Evolutionary conservation across 306 rosid genomes (phyloP), one percentile per base, ranked within the genome.

Genomic region (Cyamopsis tetragonoloba): DNA sequence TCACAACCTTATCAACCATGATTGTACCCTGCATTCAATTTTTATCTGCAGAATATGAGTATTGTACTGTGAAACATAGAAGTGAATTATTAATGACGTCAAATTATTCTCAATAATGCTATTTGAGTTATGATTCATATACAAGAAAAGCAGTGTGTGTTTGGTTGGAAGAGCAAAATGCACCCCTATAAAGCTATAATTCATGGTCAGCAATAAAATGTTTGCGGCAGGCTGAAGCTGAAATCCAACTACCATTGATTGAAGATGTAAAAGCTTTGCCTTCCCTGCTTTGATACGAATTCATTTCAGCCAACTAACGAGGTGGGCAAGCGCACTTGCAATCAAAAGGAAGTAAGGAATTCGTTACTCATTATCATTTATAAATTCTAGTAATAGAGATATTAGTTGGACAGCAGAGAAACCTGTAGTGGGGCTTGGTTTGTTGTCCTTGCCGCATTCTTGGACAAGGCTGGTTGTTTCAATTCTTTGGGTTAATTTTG

Each of bases 1-100:
- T n/a, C 34, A 13, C 20, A 28, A 50, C 61, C 55, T 67, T 49
- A 30, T 32, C 49, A 31, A 31, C 28, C 28, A 13, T 31, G 14
- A 49, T n/a, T 48, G 43, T 17, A 26, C 53, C 43, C 4, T 5
- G 71, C 35, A 65, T 54, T 35, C 78, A 78, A 57, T 26, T 41
- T 30, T 48, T 6, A 13, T n/a, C 23, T 28, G 18, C 19, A 53
- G 30, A n/a, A 6, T 57, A 12, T 11, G 10, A 28, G n/a, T 8
- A 66, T 39, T 17, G 13, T 26, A 62, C 20, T 18, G 11, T 26
- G 23, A 20, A 9, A 58, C 59, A 38, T n/a, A n/a, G n/a, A n/a
- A n/a, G n/a, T n/a, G 6, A 62, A n/a, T 37, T 31, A 26, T 22
- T 12, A 44, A n/a, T n/a, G n/a, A n/a, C n/a, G n/a, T 6, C 15